Percentiles rank a stretch among this genome's conserved stretches.
Evolutionary conservation across 495 filamentous ascomycete species (phyloP).

Genomic region (Xylaria scruposa): DNA sequence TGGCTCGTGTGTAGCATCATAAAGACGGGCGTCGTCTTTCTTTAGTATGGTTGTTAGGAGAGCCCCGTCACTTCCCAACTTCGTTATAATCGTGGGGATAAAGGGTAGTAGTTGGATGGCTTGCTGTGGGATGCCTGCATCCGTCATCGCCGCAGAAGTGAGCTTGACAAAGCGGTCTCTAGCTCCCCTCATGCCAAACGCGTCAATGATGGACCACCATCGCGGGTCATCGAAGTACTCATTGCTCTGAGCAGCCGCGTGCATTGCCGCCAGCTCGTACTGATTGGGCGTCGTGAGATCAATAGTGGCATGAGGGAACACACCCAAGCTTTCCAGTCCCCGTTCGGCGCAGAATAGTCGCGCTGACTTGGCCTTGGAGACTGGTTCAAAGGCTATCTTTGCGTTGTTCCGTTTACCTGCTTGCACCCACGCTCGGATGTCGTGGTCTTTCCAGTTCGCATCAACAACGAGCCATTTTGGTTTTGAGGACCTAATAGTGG

Average conservation of each 20-base stretch:
- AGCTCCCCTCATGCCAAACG: constrained; percentile 68
- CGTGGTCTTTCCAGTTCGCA: constrained; percentile 74
- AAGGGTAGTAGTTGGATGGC: constrained; percentile 84
- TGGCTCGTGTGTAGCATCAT: constrained; percentile 61
- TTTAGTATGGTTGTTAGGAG: constrained; percentile 74
- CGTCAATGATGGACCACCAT: constrained; percentile 86
- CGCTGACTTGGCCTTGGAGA: constrained; percentile 77
- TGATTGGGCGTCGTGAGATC: constrained; percentile 83
- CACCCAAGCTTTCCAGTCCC: constrained; percentile 42
- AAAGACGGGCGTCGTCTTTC: constrained; percentile 68
- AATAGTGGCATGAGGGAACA: constrained; percentile 68
- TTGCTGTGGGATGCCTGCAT: constrained; percentile 82
- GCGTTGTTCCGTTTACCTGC: constrained; percentile 60
- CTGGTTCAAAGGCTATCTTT: constrained; percentile 87
- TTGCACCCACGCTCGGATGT: constrained; percentile 67
- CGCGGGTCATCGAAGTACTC: constrained; percentile 68
- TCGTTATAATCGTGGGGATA: constrained; percentile 82
- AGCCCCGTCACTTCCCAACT: constrained; percentile 80
- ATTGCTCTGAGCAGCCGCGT: constrained; percentile 64
- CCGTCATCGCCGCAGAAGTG: constrained; percentile 68
- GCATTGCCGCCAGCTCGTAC: constrained; percentile 79
- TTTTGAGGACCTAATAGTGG: constrained; percentile 58
- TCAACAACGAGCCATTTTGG: constrained; percentile 82
- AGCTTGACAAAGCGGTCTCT: constrained; percentile 68
- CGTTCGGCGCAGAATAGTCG: constrained; percentile 64